Evolutionary conservation across 192 early-diverging fungal genomes (phyloP).

Genomic region (Entomortierella chlamydospora): DNA sequence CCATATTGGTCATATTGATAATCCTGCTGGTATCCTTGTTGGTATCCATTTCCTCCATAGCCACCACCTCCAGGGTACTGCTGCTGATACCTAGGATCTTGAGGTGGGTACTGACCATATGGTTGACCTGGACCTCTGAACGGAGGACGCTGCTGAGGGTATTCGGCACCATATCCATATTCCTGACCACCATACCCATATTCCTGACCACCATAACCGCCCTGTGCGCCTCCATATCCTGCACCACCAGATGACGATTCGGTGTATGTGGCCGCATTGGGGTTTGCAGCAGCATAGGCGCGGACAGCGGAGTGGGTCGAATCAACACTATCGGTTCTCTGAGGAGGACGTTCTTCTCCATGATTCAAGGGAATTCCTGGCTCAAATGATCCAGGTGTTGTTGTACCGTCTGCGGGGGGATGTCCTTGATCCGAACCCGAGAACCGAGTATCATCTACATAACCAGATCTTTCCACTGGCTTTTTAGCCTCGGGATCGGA

Average conservation of each 20-base stretch:
- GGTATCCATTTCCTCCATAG: conserved; percentile 19
- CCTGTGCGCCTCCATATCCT: background rate
- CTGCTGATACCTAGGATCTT: conserved; percentile 21
- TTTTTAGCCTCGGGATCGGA: conserved; percentile 38
- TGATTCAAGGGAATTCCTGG: background rate
- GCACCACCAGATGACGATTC: conserved; percentile 1
- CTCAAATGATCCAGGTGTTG: background rate
- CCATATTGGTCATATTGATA: conserved; percentile 44
- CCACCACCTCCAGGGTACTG: conserved; percentile 8
- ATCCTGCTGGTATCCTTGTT: background rate
- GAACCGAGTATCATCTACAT: conserved; percentile 46
- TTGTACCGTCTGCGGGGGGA: background rate
- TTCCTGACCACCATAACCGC: conserved; percentile 10
- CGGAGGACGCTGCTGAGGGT: conserved; percentile 9
- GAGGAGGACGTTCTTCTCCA: background rate
- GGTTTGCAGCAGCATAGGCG: conserved; percentile 24
- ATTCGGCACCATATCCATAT: conserved; percentile 16
- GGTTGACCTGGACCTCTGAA: conserved; percentile 19
- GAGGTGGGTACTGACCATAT: conserved; percentile 23
- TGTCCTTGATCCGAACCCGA: conserved; percentile 36
- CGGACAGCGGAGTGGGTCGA: conserved; percentile 10
- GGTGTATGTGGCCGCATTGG: conserved; percentile 13
- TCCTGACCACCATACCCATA: conserved; percentile 25
- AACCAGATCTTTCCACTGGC: conserved; percentile 42
- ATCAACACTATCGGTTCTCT: conserved; percentile 4